A percentile compares a stretch with the other conserved stretches of the same genome.
phyloP scores from a whole-genome alignment of 2,329 filamentous ascomycete species.

The Colletotrichum sp. region DNA sequence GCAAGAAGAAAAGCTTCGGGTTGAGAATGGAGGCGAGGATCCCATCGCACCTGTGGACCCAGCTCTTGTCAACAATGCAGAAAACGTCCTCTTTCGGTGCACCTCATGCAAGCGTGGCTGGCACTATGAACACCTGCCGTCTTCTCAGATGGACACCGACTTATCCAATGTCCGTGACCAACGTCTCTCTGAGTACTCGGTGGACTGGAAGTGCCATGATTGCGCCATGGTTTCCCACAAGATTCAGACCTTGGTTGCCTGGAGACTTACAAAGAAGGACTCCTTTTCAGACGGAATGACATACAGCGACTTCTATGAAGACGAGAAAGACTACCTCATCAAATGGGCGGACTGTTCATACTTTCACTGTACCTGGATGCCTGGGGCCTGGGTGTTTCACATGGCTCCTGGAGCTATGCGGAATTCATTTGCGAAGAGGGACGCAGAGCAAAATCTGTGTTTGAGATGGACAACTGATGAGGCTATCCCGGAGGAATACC shows the following conservation, averaged over 20 bases:
- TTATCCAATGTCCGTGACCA: slow-evolving; percentile 55
- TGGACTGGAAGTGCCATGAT: slow-evolving; percentile 80
- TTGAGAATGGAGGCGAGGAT: slow-evolving; percentile 80
- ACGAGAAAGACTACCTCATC: slow-evolving; percentile 89
- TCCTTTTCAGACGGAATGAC: slow-evolving; percentile 56
- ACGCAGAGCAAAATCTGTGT: slow-evolving; percentile 52
- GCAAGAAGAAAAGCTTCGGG: slow-evolving; percentile 83
- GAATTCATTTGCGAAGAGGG: slow-evolving; percentile 76
- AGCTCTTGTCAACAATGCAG: slow-evolving; percentile 73
- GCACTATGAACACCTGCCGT: slow-evolving; percentile 80
- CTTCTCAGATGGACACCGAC: slow-evolving; percentile 12
- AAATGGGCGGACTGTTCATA: slow-evolving; percentile 88
- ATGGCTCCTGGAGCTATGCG: slow-evolving; percentile 68
- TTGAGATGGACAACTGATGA: slow-evolving; percentile 74
- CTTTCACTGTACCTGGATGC: slow-evolving; percentile 83
- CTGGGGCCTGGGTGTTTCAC: slow-evolving; percentile 88
- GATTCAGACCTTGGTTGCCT: slow-evolving; percentile 82
- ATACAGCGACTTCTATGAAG: slow-evolving; percentile 60
- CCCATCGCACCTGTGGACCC: slow-evolving; percentile 70
- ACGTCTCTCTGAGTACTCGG: slow-evolving; percentile 74
- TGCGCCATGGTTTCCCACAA: slow-evolving; percentile 71
- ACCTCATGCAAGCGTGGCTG: slow-evolving; percentile 76
- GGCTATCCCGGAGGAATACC: slow-evolving; percentile 85
- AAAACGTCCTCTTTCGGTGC: slow-evolving; percentile 86
- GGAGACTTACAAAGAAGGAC: slow-evolving; percentile 73